phyloP scores from a whole-genome alignment of 2,329 filamentous ascomycete species.

The Coniochaeta hoffmannii region DNA sequence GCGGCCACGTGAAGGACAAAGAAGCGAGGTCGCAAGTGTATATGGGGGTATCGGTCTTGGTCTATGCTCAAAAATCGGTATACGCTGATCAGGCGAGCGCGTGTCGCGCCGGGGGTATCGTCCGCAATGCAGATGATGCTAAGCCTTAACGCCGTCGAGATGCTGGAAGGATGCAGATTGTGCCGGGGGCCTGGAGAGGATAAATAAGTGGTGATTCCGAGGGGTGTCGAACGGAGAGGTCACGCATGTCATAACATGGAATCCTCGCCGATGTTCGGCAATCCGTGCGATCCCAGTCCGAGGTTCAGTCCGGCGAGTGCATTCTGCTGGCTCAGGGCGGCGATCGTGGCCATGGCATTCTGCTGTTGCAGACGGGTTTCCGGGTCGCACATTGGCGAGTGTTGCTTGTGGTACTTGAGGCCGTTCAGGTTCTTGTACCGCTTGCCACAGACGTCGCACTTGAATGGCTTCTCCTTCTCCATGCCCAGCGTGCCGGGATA shows the following conservation, averaged over 20 bases:
- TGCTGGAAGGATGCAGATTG: not conserved
- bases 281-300: slow-evolving; percentile 22
- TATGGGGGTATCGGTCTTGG: not conserved
- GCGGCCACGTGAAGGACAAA: not conserved
- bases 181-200: not conserved
- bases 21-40: not conserved
- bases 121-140: not conserved
- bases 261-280: slow-evolving; percentile 38
- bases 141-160: not conserved
- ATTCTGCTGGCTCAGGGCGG: slow-evolving; percentile 19
- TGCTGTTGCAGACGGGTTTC: slow-evolving; percentile 50
- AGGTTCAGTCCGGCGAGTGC: slow-evolving; percentile 20
- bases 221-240: not conserved
- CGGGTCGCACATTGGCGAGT: slow-evolving; percentile 85
- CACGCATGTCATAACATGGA: slow-evolving; percentile 15
- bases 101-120: not conserved
- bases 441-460: slow-evolving; percentile 94
- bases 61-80: not conserved
- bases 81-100: not conserved
- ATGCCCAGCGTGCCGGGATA: slow-evolving; percentile 97
- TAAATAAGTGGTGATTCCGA: not conserved
- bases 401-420: slow-evolving; percentile 85
- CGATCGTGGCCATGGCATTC: slow-evolving; percentile 25
- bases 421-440: slow-evolving; percentile 99
- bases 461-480: slow-evolving; percentile 99